Conservation (phyloP, 139 green algal genomes). For the Chlorella sp. region DNA sequence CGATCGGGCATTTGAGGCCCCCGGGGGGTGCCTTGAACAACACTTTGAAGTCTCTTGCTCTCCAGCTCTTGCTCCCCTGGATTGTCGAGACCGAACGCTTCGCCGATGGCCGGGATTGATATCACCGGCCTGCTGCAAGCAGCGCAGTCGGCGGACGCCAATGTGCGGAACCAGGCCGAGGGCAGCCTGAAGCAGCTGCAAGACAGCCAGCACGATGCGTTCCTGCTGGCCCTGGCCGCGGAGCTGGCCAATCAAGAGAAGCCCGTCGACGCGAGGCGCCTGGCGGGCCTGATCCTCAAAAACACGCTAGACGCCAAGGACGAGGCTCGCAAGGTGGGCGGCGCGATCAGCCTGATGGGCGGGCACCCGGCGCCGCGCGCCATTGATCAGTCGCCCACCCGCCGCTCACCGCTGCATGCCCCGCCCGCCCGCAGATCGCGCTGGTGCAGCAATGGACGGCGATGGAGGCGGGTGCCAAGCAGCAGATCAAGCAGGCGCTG, state of each 20-base stretch:
- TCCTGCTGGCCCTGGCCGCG: constrained; percentile 69
- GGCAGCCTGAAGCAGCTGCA: constrained; percentile 75
- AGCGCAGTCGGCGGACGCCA: constrained; percentile 75
- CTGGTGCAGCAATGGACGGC: constrained; percentile 73
- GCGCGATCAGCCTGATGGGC: neutral
- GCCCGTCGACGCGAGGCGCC: constrained; percentile 65
- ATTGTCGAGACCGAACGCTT: too few species aligned
- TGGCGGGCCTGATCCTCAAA: constrained; percentile 96
- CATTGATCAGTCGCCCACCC: too few species aligned
- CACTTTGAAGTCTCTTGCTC: too few species aligned
- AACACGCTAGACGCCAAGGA: constrained; percentile 94
- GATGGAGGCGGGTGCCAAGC: constrained; percentile 62
- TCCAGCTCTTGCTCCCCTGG: neutral
- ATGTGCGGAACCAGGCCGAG: constrained; percentile 78
- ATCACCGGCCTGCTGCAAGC: constrained; percentile 61
- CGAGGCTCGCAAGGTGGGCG: constrained; percentile 54
- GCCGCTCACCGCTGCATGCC: neutral
- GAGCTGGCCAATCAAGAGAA: constrained; percentile 83
- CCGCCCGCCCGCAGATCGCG: constrained; percentile 49
- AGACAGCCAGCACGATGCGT: constrained; percentile 74
- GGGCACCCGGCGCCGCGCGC: neutral
- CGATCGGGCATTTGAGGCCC: too few species aligned
- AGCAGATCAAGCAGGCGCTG: constrained; percentile 79
- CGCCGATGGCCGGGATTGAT: too few species aligned
- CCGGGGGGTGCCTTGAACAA: too few species aligned